Conservation (phyloP, 352 stramenopile species). For the Thraustochytrium striatum region DNA sequence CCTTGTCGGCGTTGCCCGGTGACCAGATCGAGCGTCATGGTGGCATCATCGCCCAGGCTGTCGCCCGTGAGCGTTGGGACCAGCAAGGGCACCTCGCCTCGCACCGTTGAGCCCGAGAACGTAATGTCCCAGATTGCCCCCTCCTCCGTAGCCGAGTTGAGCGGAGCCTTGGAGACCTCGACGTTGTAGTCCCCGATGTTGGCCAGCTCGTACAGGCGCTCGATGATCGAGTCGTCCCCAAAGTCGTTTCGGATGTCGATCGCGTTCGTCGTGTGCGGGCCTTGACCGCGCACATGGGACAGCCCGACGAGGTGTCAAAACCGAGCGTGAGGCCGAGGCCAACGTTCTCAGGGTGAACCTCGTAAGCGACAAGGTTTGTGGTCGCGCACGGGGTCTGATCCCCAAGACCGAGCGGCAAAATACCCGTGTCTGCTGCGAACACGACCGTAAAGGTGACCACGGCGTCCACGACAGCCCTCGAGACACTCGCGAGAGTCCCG, state of each 20-base stretch:
- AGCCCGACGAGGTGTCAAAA: conserved; percentile 18
- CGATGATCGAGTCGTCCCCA: background rate
- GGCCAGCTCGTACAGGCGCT: conserved; percentile 23
- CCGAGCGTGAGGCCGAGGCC: conserved; percentile 28
- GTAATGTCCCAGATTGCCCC: conserved; percentile 29
- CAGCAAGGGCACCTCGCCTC: conserved; percentile 73
- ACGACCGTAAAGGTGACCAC: conserved; percentile 1
- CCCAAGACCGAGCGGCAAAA: conserved; percentile 5
- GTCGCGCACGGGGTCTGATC: background rate
- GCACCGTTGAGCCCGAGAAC: conserved; percentile 62
- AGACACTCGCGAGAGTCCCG: background rate
- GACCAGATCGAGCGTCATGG: background rate
- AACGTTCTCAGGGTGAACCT: conserved; percentile 5
- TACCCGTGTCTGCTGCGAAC: background rate
- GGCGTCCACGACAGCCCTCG: background rate
- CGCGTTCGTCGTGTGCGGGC: conserved; percentile 7
- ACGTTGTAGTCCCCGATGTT: conserved; percentile 44
- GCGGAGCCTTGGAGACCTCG: background rate
- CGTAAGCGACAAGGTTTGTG: conserved; percentile 10
- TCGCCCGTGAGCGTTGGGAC: conserved; percentile 49
- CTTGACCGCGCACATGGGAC: conserved; percentile 28
- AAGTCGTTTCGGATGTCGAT: conserved; percentile 4
- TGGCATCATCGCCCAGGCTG: conserved; percentile 53
- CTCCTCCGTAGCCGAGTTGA: background rate
- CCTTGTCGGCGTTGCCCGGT: conserved; percentile 22